phyloP scores from a whole-genome alignment of 345 rosid species.

The Citrus australasica region DNA sequence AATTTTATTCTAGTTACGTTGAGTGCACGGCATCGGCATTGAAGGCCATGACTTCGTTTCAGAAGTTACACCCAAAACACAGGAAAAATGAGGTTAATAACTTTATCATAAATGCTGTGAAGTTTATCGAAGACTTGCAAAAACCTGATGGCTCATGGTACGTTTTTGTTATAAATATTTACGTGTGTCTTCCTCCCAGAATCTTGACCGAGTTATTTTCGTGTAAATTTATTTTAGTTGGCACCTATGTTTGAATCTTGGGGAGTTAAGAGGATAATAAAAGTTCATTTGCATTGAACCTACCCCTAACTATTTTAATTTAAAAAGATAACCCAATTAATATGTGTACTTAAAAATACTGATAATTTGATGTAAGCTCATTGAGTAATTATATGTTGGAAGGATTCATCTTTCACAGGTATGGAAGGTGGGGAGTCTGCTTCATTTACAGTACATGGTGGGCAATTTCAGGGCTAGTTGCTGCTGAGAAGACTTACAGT shows the following conservation, averaged over 20 bases:
- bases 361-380: no score
- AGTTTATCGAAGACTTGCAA: background rate
- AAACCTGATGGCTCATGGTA: background rate
- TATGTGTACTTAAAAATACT: background rate
- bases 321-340: no score
- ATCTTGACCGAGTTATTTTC: no score
- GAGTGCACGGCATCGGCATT: background rate
- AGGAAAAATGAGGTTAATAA: background rate
- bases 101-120: background rate
- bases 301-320: no score
- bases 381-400: no score
- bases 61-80: background rate
- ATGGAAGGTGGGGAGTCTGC: constrained; percentile 29
- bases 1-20: background rate
- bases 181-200: no score
- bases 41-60: background rate
- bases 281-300: no score
- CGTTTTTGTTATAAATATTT: background rate
- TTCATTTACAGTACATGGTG: constrained; percentile 14
- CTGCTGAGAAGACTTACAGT: background rate
- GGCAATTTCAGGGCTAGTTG: background rate
- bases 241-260: no score
- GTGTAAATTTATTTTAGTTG: no score
- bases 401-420: background rate
- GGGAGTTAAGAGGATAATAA: no score